phyloP scores from a whole-genome alignment of 2,329 filamentous ascomycete genomes.

The Fusarium sp. region DNA sequence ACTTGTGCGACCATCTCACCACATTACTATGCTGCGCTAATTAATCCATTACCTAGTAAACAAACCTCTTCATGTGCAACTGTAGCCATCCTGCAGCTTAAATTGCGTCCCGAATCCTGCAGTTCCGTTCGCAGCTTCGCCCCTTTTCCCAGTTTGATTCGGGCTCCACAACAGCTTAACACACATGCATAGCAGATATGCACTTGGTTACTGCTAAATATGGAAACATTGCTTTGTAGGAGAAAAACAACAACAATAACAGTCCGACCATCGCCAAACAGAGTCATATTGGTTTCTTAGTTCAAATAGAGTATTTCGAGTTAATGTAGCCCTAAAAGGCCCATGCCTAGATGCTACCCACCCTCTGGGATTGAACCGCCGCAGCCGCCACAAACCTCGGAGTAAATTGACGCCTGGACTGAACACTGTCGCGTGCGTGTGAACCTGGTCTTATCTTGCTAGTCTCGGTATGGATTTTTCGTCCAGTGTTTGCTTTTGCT shows the following conservation, averaged over 20 bases:
- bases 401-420: slow-evolving; percentile 13
- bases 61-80: background rate
- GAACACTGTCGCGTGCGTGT: slow-evolving; percentile 33
- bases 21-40: background rate
- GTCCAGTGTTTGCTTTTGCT: slow-evolving; percentile 6
- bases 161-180: slow-evolving; percentile 19
- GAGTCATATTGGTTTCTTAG: background rate
- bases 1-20: slow-evolving; percentile 10
- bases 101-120: slow-evolving; percentile 16
- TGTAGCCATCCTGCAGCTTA: slow-evolving; percentile 12
- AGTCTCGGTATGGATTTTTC: slow-evolving; percentile 23
- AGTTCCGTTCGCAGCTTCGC: slow-evolving; percentile 8
- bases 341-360: slow-evolving; percentile 8
- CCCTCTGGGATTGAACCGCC: slow-evolving; percentile 25
- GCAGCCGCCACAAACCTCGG: slow-evolving; percentile 24
- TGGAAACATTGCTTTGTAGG: background rate
- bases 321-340: background rate
- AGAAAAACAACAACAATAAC: background rate
- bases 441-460: slow-evolving; percentile 10
- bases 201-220: slow-evolving; percentile 7
- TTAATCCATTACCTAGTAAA: background rate
- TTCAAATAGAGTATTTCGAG: background rate
- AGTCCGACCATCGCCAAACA: background rate
- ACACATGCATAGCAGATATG: slow-evolving; percentile 2
- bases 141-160: slow-evolving; percentile 29